Evolutionary conservation across 805 yeast species (phyloP).

Genomic region (Yamadazyma akitaensis): DNA sequence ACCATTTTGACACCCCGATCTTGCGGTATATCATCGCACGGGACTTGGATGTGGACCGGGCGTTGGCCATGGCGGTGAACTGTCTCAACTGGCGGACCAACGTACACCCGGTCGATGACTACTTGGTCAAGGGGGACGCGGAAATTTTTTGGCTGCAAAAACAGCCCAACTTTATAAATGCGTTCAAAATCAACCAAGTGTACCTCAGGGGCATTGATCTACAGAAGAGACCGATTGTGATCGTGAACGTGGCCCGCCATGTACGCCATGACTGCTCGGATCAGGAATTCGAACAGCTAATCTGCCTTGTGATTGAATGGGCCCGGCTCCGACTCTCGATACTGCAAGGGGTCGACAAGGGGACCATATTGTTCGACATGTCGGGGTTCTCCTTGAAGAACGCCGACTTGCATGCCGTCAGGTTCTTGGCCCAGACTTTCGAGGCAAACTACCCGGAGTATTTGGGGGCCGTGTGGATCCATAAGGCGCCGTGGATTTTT

Average conservation of each 20-base stretch:
- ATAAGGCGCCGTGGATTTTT: conserved; percentile 91
- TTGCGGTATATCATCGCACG: conserved; percentile 78
- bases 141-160: conserved; percentile 41
- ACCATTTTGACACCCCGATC: conserved; percentile 72
- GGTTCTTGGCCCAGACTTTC: conserved; percentile 77
- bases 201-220: conserved; percentile 68
- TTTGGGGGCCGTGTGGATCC: conserved; percentile 75
- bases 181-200: conserved; percentile 63
- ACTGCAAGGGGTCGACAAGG: conserved; percentile 59
- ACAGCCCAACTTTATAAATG: conserved; percentile 43
- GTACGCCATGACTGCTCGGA: conserved; percentile 44
- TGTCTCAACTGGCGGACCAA: conserved; percentile 71
- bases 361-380: conserved; percentile 74
- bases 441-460: conserved; percentile 96
- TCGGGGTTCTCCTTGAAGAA: conserved; percentile 78
- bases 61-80: conserved; percentile 62
- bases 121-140: conserved; percentile 67
- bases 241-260: conserved; percentile 75
- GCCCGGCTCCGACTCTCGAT: conserved; percentile 58
- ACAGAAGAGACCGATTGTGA: conserved; percentile 70
- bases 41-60: conserved; percentile 70
- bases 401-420: conserved; percentile 88
- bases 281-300: conserved; percentile 67
- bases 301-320: conserved; percentile 71
- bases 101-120: conserved; percentile 55